Evolutionary conservation across 1,284 basidiomycete genomes (phyloP).

Genomic region (Trametes pubescens): DNA sequence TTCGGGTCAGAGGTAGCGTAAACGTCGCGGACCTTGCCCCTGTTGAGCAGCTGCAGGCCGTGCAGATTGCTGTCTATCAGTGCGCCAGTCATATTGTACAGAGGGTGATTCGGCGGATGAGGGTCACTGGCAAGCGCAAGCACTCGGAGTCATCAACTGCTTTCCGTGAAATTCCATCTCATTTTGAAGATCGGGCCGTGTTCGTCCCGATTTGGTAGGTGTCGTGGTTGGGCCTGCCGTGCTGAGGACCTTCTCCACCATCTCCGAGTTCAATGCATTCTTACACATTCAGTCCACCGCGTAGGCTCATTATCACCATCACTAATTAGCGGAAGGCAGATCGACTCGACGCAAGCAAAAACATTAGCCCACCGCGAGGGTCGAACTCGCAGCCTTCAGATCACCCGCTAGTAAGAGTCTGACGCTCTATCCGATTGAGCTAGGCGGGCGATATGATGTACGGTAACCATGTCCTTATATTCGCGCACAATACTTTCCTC

Average conservation of each 20-base stretch:
- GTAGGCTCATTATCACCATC: no score
- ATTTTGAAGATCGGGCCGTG: constrained; percentile 16
- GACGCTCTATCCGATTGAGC: constrained; percentile 91
- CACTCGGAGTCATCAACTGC: neutral
- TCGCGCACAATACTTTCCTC: no score
- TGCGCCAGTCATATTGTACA: constrained; percentile 38
- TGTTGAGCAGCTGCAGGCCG: constrained; percentile 71
- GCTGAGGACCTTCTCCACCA: no score
- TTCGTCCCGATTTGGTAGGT: constrained; percentile 20
- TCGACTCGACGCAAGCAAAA: neutral
- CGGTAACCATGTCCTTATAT: no score
- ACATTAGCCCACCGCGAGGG: constrained; percentile 84
- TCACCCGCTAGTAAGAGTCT: constrained; percentile 60
- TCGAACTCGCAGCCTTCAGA: constrained; percentile 93
- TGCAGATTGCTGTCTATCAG: constrained; percentile 64
- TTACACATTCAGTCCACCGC: no score
- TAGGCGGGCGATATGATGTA: constrained; percentile 62
- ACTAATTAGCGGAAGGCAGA: no score
- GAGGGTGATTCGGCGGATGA: neutral
- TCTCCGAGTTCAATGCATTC: neutral
- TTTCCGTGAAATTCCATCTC: constrained; percentile 1
- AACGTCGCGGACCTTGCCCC: constrained; percentile 94
- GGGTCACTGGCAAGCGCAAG: neutral
- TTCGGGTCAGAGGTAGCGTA: constrained; percentile 77
- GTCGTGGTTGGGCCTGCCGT: constrained; percentile 8